Evolutionary conservation across 805 yeast species (phyloP).

Genomic region (Candida palmyrensis): DNA sequence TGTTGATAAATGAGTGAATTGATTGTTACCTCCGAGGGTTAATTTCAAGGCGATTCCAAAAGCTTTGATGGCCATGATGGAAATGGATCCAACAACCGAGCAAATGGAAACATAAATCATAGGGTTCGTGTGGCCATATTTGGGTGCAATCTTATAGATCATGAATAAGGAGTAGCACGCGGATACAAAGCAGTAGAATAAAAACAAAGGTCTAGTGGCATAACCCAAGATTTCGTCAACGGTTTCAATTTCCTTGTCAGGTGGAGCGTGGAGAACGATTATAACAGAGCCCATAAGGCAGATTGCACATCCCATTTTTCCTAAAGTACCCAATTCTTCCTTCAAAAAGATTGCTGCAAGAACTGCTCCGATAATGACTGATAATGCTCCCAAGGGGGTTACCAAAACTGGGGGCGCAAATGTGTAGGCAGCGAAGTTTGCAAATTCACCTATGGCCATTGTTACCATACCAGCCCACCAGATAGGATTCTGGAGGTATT

Average conservation of each 20-base stretch:
- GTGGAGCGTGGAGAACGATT: constrained; percentile 88
- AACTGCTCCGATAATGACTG: constrained; percentile 89
- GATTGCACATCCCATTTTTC: constrained; percentile 90
- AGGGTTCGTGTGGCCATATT: constrained; percentile 74
- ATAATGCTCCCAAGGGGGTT: constrained; percentile 86
- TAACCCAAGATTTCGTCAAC: constrained; percentile 82
- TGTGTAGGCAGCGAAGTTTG: constrained; percentile 91
- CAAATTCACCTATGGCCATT: constrained; percentile 88
- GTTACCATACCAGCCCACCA: constrained; percentile 94
- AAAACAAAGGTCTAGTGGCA: constrained; percentile 74
- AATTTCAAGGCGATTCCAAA: constrained; percentile 88
- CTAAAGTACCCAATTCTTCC: constrained; percentile 83
- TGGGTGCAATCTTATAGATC: constrained; percentile 81
- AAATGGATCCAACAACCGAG: constrained; percentile 83
- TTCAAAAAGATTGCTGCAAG: constrained; percentile 79
- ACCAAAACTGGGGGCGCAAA: constrained; percentile 93
- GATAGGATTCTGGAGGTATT: constrained; percentile 75
- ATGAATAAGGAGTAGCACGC: constrained; percentile 64
- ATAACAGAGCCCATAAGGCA: constrained; percentile 85
- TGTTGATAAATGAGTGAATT: constrained; percentile 79
- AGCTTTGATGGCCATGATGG: constrained; percentile 89
- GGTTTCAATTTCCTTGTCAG: constrained; percentile 84
- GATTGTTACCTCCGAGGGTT: constrained; percentile 81
- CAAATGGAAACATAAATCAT: constrained; percentile 88
- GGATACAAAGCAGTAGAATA: constrained; percentile 62